Base-by-base conservation (phyloP, 2,329 filamentous ascomycete genomes). In the Colletotrichum karsti region DNA sequence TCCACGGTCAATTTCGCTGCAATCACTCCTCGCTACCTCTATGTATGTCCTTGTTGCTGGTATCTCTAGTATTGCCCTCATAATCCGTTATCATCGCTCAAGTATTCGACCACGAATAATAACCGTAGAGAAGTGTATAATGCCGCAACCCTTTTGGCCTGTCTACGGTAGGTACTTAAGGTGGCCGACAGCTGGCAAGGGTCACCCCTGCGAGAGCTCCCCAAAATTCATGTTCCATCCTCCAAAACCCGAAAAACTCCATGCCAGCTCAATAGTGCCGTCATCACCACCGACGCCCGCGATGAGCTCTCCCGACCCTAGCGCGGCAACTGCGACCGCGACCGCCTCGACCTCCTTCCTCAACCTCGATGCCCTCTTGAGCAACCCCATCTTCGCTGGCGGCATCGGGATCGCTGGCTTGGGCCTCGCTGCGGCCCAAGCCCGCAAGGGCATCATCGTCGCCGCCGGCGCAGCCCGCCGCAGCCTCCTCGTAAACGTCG, bases 391-490 rank as follows among this genome's bases (percentile, higher is more conserved):
- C 51, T 90, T 89, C 74, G 87, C 88, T 10, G 88, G 88, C 82
- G 95, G 96, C 73, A 93, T 98, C 74, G 96, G 96, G 73, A 92
- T 99, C 59, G 96, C 95, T 69, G 93, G 92, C 30, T 86, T 99
- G 58, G 96, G 94, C 70, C 93, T 94, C 35, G 92, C 88, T 42
- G 88, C 94, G 33, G 92, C 94, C 12, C 89, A 97, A 73, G 93
- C 91, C 30, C 94, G 96, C 70, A 92, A 92, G 76, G 93, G 93
- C 35, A 79, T 92, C 67, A 88, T 95, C 68, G 85, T 90, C 74
- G 90, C 90, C 61, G 90, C 91, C n/a, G 87, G 88, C 46, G 85
- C 97, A 63, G 82, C 97, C 66, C 92, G 93, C 55, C 91, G 92
- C 59, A 93, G 95, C 54, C 90, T 99, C 82, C 90, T 99, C 30